Evolutionary conservation across 192 early-diverging fungal genomes (phyloP).

Genomic region (Coemansia sp.): DNA sequence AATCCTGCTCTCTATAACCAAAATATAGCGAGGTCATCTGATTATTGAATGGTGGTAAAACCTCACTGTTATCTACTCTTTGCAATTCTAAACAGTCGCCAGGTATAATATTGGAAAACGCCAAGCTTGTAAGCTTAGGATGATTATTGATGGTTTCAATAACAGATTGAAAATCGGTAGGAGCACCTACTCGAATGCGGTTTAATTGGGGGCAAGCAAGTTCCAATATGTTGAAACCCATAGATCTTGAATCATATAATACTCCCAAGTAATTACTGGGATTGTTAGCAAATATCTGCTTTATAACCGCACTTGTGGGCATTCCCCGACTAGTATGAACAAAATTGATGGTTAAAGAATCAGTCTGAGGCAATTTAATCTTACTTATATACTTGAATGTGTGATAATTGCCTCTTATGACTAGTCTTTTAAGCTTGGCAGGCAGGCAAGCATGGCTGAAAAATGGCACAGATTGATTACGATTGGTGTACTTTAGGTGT

Average conservation of each 20-base stretch:
- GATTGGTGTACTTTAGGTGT: neutral
- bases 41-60: neutral
- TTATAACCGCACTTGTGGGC: neutral
- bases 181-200: too few species aligned
- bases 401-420: neutral
- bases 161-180: too few species aligned
- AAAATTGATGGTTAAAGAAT: neutral
- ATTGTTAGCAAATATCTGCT: neutral
- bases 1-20: neutral
- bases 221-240: too few species aligned
- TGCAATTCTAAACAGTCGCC: too few species aligned
- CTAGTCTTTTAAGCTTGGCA: neutral
- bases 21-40: neutral
- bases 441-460: neutral
- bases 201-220: too few species aligned
- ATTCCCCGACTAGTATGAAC: neutral
- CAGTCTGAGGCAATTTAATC: neutral
- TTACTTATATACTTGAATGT: neutral
- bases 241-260: too few species aligned
- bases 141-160: too few species aligned
- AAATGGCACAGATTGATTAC: neutral
- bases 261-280: neutral
- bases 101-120: too few species aligned
- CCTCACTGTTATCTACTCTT: too few species aligned
- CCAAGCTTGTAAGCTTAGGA: too few species aligned